Base-by-base conservation (phyloP, 441 rosid species). In the Iberis amara region DNA sequence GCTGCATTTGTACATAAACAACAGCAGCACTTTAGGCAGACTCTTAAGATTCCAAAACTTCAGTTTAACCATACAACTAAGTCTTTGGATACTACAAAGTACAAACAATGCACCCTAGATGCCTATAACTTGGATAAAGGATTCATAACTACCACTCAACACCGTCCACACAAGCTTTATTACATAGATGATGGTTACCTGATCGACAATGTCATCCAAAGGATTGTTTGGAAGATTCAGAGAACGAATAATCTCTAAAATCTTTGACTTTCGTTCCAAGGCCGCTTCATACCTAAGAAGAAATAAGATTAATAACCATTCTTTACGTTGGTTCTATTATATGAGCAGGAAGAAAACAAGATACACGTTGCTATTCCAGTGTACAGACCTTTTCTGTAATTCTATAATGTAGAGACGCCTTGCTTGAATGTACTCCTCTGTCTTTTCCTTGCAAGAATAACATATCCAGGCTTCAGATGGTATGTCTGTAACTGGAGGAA, bases 151-250 rank as follows among this genome's bases (percentile, higher is more conserved):
- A 54, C 43, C 46, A 54, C 47, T 35, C 42, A 33, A 49, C 33
- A 41, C 32, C 45, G 42, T 60, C 50, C 27, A 41, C 36, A 49
- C 14, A 41, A 39, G 13, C 31, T 3, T 24, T 24, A 12, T 47
- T 44, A 27, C 61, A 47, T 40, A 35, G n/a, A 11, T 33, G 24
- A 59, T 57, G 14, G 36, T 62, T 59, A 92, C 99, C 96, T 89
- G 96, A 66, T 94, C 99, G 52, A 83, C 85, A 61, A 94, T 82
- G 71, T 94, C 97, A 77, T 94, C 99, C 77, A 94, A 74, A 26
- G 99, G 99, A 74, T 94, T 94, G 75, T 89, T 89, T 23, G 99
- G 99, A 65, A 94, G 96, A 82, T 85, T 79, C 69, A 94, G 70
- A 6, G 85, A 73, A 39, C 96, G 97, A 62, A 94, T 76, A 50